Conservation (phyloP, 176 grass and related monocot species). For the Guadua angustifolia region DNA sequence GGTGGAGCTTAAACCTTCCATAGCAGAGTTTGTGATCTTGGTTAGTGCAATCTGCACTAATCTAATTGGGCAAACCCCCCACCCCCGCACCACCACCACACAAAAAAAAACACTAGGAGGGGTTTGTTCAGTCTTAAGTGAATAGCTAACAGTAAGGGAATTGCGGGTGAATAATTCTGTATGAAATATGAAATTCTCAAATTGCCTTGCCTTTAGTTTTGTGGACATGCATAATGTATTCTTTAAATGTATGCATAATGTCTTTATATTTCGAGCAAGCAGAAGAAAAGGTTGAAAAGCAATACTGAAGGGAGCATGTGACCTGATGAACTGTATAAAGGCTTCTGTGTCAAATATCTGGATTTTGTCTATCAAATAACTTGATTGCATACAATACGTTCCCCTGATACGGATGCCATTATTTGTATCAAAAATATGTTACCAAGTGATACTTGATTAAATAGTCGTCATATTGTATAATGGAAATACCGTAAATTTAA, state of each 20-base stretch:
- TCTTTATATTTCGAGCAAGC: no score
- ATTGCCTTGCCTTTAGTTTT: neutral
- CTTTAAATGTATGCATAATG: neutral
- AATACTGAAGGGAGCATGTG: neutral
- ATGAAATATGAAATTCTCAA: neutral
- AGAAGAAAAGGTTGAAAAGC: conserved; percentile 6
- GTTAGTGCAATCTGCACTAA: neutral
- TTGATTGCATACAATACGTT: no score
- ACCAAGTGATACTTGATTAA: conserved; percentile 22
- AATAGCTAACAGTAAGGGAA: conserved; percentile 18
- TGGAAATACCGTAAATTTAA: conserved; percentile 11
- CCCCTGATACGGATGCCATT: neutral
- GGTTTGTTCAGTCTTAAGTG: neutral
- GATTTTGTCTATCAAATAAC: neutral
- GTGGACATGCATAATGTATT: neutral
- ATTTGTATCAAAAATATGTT: conserved; percentile 10
- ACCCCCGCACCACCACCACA: no score
- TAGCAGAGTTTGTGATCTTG: neutral
- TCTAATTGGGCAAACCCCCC: neutral
- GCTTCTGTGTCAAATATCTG: conserved; percentile 13
- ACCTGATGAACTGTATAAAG: neutral
- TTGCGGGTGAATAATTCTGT: neutral
- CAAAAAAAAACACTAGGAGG: neutral
- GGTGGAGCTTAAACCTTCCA: conserved; percentile 20
- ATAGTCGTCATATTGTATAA: neutral